Evolutionary conservation across 2,329 filamentous ascomycete genomes (phyloP).

Genomic region (Monosporascus cannonballus): DNA sequence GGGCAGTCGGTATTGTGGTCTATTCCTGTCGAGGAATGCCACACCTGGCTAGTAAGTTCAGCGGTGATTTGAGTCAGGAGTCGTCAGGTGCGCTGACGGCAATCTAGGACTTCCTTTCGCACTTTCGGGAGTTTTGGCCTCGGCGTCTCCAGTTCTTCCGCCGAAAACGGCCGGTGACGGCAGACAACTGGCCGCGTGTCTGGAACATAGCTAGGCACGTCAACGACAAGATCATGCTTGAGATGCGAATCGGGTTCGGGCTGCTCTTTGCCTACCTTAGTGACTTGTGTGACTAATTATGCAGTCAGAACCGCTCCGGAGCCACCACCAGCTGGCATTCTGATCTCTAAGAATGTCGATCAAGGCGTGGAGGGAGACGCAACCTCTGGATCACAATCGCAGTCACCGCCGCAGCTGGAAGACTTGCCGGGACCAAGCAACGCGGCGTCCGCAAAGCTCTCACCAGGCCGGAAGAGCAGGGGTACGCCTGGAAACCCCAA

Average conservation of each 20-base stretch:
- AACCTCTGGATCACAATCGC: too few species aligned
- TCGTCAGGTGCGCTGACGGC: background rate
- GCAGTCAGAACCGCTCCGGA: too few species aligned
- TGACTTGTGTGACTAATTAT: background rate
- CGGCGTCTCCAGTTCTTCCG: conserved; percentile 12
- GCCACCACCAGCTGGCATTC: too few species aligned
- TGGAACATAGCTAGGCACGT: conserved; percentile 9
- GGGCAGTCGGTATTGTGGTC: conserved; percentile 11
- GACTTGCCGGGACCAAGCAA: too few species aligned
- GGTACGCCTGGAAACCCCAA: too few species aligned
- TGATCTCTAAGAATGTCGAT: too few species aligned
- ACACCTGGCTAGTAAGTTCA: conserved; percentile 20
- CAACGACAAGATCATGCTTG: conserved; percentile 9
- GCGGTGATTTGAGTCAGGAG: background rate
- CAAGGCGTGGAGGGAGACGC: too few species aligned
- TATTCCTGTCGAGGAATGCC: conserved; percentile 15
- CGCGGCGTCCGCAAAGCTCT: too few species aligned
- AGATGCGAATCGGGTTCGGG: conserved; percentile 11
- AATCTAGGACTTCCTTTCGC: conserved; percentile 13
- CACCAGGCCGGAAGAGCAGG: too few species aligned
- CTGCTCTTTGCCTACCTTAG: background rate
- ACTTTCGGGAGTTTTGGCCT: conserved; percentile 21
- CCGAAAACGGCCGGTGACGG: conserved; percentile 6
- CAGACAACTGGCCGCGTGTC: conserved; percentile 15
- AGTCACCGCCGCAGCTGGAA: too few species aligned